Percentiles rank a stretch among this genome's conserved stretches.
Conservation (phyloP, 176 grass and related monocot genomes). For the Microstegium vimineum region DNA sequence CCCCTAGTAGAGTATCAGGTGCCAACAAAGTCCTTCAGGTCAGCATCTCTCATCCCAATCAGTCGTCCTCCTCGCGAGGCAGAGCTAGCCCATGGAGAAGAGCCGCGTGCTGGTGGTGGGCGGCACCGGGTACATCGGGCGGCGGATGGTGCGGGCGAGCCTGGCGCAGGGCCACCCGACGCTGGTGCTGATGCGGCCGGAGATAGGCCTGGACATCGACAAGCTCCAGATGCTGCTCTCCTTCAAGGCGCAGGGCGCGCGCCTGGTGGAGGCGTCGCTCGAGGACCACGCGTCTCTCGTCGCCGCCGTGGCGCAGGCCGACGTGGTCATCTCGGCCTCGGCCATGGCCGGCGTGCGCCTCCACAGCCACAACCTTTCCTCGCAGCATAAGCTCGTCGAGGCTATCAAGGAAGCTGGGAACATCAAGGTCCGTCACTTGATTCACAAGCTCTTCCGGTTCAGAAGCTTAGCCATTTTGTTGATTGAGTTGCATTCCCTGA, state of each 20-base stretch:
- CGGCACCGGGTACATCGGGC: conserved; percentile 37
- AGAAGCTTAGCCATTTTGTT: too few species aligned
- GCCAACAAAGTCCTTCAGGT: too few species aligned
- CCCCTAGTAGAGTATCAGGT: too few species aligned
- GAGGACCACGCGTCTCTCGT: conserved; percentile 39
- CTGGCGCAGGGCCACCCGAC: conserved; percentile 47
- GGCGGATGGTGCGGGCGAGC: conserved; percentile 38
- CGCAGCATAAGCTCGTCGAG: conserved; percentile 61
- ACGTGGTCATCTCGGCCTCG: conserved; percentile 62
- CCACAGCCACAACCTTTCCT: neutral
- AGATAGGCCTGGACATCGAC: conserved; percentile 33
- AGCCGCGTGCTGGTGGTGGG: conserved; percentile 41
- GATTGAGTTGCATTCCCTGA: too few species aligned
- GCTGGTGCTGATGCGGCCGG: conserved; percentile 40
- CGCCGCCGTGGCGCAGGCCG: conserved; percentile 47
- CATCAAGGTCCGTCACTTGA: conserved; percentile 35
- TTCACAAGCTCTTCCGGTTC: too few species aligned
- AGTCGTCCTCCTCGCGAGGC: neutral
- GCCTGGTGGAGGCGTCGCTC: conserved; percentile 44
- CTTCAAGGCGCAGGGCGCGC: conserved; percentile 50
- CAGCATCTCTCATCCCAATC: too few species aligned
- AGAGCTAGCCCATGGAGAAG: conserved; percentile 19
- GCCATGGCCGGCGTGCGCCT: conserved; percentile 25
- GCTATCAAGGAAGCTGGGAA: conserved; percentile 68
- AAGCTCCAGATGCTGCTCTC: conserved; percentile 49